A percentile compares a stretch with the other conserved stretches of the same genome.
Evolutionary conservation across 345 rosid species (phyloP).

Genomic region (Kandelia obovata): DNA sequence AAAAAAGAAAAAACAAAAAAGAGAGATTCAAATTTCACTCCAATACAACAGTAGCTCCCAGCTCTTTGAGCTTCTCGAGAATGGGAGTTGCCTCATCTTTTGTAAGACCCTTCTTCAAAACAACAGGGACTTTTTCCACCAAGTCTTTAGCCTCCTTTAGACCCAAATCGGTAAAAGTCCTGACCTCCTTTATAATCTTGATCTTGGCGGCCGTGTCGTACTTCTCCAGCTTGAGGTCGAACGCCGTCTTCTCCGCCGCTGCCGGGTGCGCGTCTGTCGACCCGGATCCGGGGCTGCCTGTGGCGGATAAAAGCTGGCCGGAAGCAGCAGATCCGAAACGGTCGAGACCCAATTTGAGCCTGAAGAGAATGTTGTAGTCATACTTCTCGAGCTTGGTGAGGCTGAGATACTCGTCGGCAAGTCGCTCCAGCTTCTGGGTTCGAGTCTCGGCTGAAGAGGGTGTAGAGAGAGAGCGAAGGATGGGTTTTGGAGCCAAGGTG

Average conservation of each 20-base stretch:
- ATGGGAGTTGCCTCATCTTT: constrained; percentile 69
- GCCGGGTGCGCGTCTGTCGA: constrained; percentile 34
- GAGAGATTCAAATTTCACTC: constrained; percentile 40
- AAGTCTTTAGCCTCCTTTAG: constrained; percentile 78
- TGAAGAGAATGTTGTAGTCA: constrained; percentile 74
- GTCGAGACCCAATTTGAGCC: constrained; percentile 64
- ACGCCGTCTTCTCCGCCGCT: constrained; percentile 64
- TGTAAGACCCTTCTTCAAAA: constrained; percentile 61
- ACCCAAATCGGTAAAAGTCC: constrained; percentile 76
- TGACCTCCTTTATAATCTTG: constrained; percentile 78
- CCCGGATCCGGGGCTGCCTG: constrained; percentile 27
- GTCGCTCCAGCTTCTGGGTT: constrained; percentile 77
- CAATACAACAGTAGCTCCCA: constrained; percentile 66
- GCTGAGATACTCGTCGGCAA: constrained; percentile 66
- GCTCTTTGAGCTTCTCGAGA: constrained; percentile 59
- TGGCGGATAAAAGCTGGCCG: constrained; percentile 23
- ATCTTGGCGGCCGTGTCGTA: constrained; percentile 64
- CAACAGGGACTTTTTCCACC: constrained; percentile 79
- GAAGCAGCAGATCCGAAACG: constrained; percentile 57
- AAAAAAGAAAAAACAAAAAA: no score
- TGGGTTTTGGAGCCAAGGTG: constrained; percentile 2
- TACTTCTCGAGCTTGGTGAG: constrained; percentile 67
- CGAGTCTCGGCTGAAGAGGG: constrained; percentile 26
- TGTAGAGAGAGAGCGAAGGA: constrained; percentile 27
- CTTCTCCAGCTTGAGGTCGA: constrained; percentile 85